Conservation (phyloP, 1,284 basidiomycete species). For the Agaricales sp. region DNA sequence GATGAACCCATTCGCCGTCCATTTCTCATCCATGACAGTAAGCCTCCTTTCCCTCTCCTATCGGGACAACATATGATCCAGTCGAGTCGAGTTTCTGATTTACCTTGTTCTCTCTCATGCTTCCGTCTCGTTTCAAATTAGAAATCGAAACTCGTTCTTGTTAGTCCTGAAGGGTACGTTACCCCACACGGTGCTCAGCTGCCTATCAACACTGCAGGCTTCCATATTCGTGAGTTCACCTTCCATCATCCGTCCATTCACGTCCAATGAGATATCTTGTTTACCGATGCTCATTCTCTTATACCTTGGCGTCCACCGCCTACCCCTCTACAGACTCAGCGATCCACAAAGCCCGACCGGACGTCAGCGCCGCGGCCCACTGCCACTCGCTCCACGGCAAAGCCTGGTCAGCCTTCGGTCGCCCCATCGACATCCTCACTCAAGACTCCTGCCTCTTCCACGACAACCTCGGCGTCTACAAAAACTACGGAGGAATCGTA, state of each 20-base stretch:
- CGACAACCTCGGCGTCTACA: constrained; percentile 30
- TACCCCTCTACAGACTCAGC: constrained; percentile 40
- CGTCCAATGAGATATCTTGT: constrained; percentile 9
- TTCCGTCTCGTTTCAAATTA: constrained; percentile 3
- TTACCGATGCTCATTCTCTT: constrained; percentile 26
- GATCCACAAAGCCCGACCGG: constrained; percentile 49
- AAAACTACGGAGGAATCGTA: constrained; percentile 47
- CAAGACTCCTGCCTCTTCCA: constrained; percentile 41
- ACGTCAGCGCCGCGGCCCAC: constrained; percentile 55
- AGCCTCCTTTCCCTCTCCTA: constrained; percentile 1
- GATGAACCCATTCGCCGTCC: constrained; percentile 20
- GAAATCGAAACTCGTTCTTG: constrained; percentile 21
- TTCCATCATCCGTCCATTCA: constrained; percentile 29
- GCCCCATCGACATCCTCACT: constrained; percentile 40
- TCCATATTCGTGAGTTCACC: constrained; percentile 21
- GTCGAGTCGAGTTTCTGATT: no score
- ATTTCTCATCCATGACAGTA: constrained; percentile 19
- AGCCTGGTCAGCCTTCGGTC: constrained; percentile 49
- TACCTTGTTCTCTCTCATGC: background rate
- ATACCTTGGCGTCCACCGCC: constrained; percentile 35
- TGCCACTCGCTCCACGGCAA: constrained; percentile 55
- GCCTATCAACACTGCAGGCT: constrained; percentile 19
- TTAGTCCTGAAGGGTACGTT: constrained; percentile 17
- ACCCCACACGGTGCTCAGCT: constrained; percentile 19
- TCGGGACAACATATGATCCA: no score